These are phyloP conservation scores for Rhynchospora pubera DNA, from an alignment of 176 grass and related monocot genomes.

Conservation along the genomic window DNA sequence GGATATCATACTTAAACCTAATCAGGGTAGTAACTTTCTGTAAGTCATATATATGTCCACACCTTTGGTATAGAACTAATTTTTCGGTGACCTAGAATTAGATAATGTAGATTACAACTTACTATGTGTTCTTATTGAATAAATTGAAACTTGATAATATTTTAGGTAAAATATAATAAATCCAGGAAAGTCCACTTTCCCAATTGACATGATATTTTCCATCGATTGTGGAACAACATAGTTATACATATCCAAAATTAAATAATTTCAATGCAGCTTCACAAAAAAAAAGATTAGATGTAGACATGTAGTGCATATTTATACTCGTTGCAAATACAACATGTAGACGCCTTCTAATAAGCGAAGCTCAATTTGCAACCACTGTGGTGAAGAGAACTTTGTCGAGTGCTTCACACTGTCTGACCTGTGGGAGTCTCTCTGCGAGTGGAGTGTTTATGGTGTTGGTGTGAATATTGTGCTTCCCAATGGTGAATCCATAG, in stretches of 20 bases:
- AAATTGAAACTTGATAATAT: background rate
- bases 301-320: background rate
- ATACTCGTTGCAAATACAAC: background rate
- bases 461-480: constrained; percentile 45
- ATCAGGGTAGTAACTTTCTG: background rate
- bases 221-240: background rate
- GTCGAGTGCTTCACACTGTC: constrained; percentile 60
- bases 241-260: background rate
- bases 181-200: background rate
- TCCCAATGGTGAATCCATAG: constrained; percentile 29
- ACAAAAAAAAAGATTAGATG: background rate
- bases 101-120: background rate
- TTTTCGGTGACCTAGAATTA: background rate
- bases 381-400: constrained; percentile 21
- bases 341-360: constrained; percentile 37
- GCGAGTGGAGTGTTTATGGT: constrained; percentile 77
- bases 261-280: background rate
- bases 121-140: background rate
- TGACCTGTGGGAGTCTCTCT: constrained; percentile 68
- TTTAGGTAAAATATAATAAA: background rate
- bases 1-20: background rate
- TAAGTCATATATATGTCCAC: background rate
- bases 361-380: constrained; percentile 23
- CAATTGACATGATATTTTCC: background rate
- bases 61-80: background rate